Evolutionary conservation across 2,329 filamentous ascomycete genomes (phyloP).

Genomic region (Alternaria conjuncta): DNA sequence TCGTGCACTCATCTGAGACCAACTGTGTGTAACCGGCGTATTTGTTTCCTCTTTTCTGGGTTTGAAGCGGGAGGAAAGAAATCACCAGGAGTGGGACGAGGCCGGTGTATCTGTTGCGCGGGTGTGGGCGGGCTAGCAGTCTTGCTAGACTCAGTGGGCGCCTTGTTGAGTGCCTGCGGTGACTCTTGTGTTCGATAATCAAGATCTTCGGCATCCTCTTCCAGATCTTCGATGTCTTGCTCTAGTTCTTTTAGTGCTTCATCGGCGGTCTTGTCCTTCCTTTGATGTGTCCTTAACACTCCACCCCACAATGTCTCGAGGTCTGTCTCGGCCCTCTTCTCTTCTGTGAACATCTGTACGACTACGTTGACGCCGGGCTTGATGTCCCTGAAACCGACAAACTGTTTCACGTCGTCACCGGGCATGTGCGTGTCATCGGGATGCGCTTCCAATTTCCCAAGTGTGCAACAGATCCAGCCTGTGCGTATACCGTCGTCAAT

Average conservation of each 20-base stretch:
- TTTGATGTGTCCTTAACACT: slow-evolving; percentile 51
- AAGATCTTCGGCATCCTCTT: slow-evolving; percentile 18
- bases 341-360: slow-evolving; percentile 74
- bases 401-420: slow-evolving; percentile 54
- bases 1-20: not conserved
- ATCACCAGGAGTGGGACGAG: slow-evolving; percentile 31
- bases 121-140: slow-evolving; percentile 8
- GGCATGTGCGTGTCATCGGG: slow-evolving; percentile 42
- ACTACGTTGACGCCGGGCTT: slow-evolving; percentile 67
- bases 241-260: slow-evolving; percentile 35
- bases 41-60: slow-evolving; percentile 19
- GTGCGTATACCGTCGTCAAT: slow-evolving; percentile 87
- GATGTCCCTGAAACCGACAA: slow-evolving; percentile 77
- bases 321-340: slow-evolving; percentile 71
- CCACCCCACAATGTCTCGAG: slow-evolving; percentile 69
- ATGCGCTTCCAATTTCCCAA: slow-evolving; percentile 72
- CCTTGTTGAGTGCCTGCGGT: not conserved
- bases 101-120: slow-evolving; percentile 23
- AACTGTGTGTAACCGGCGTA: slow-evolving; percentile 33
- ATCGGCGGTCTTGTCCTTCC: slow-evolving; percentile 45
- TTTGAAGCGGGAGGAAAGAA: slow-evolving; percentile 32
- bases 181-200: slow-evolving; percentile 6
- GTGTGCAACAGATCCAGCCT: slow-evolving; percentile 95
- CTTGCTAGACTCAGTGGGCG: not conserved
- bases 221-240: slow-evolving; percentile 28